Conservation (phyloP, 2,329 filamentous ascomycete species). For the Emergomyces pasteurianus region DNA sequence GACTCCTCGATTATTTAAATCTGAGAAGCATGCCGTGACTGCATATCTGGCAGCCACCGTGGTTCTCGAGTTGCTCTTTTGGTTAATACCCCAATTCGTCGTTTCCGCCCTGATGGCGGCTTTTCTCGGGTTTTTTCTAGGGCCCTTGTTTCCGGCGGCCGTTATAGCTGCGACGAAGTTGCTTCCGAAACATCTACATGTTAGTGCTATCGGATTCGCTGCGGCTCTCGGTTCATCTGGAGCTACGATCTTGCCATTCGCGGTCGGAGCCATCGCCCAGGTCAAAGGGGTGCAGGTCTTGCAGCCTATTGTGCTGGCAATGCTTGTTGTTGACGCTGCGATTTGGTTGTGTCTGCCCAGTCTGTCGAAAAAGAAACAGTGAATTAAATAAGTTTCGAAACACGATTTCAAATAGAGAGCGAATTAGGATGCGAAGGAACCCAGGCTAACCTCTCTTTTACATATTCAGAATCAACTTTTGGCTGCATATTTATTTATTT, state of each 20-base stretch:
- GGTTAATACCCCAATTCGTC: conserved; percentile 67
- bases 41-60: conserved; percentile 55
- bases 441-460: too few relatives aligned
- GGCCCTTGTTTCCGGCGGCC: conserved; percentile 64
- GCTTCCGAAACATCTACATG: conserved; percentile 60
- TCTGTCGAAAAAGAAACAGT: conserved; percentile 8
- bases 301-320: conserved; percentile 46
- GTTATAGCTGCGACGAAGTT: conserved; percentile 64
- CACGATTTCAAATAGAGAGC: not conserved
- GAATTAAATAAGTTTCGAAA: not conserved
- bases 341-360: conserved; percentile 37
- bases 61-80: conserved; percentile 59
- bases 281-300: conserved; percentile 47
- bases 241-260: conserved; percentile 39
- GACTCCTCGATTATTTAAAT: conserved; percentile 50
- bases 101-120: conserved; percentile 60
- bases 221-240: conserved; percentile 66
- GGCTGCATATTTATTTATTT: not conserved
- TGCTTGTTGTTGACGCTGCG: conserved; percentile 39
- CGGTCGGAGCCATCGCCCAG: conserved; percentile 39
- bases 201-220: conserved; percentile 69
- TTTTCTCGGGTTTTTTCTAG: conserved; percentile 66
- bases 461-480: not conserved
- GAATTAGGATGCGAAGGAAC: not conserved
- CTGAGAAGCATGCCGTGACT: conserved; percentile 55